A percentile compares a stretch with the other conserved stretches of the same genome.
These are phyloP conservation scores for Lentinula boryana DNA, from an alignment of 768 basidiomycete genomes.

Conservation along the genomic window DNA sequence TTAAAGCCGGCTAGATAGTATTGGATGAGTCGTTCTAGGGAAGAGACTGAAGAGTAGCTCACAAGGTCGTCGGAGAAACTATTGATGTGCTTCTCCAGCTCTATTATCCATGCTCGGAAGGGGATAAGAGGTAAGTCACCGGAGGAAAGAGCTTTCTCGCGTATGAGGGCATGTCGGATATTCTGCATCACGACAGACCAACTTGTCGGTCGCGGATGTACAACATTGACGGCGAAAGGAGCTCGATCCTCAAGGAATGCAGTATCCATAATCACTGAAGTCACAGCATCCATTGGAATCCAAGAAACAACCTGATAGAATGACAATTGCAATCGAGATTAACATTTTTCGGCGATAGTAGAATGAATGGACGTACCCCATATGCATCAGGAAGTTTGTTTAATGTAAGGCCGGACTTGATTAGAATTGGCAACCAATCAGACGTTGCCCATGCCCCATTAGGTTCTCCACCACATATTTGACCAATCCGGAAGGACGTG, in stretches of 20 bases:
- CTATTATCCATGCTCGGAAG: constrained; percentile 17
- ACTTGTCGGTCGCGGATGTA: constrained; percentile 26
- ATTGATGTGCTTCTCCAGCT: constrained; percentile 10
- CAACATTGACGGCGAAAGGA: constrained; percentile 23
- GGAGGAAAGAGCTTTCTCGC: neutral
- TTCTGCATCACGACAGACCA: constrained; percentile 20
- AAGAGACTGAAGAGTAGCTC: neutral
- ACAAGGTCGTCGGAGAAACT: constrained; percentile 12
- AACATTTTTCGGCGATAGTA: neutral
- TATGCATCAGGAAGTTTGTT: constrained; percentile 21
- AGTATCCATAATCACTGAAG: constrained; percentile 24
- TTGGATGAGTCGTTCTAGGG: neutral
- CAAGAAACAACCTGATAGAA: constrained; percentile 25
- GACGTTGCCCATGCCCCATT: constrained; percentile 37
- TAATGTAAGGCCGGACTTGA: constrained; percentile 25
- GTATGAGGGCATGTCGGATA: constrained; percentile 8
- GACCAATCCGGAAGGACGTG: constrained; percentile 23
- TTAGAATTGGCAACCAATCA: constrained; percentile 44
- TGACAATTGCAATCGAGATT: too few relatives aligned
- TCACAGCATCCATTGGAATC: constrained; percentile 24
- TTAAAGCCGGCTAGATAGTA: constrained; percentile 24
- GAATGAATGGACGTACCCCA: constrained; percentile 21
- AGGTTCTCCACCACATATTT: constrained; percentile 29
- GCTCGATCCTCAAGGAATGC: constrained; percentile 14
- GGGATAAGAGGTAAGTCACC: constrained; percentile 11